Conservation (phyloP, 108 stramenopile species). For the Mayamaea pseudoterrestris region DNA sequence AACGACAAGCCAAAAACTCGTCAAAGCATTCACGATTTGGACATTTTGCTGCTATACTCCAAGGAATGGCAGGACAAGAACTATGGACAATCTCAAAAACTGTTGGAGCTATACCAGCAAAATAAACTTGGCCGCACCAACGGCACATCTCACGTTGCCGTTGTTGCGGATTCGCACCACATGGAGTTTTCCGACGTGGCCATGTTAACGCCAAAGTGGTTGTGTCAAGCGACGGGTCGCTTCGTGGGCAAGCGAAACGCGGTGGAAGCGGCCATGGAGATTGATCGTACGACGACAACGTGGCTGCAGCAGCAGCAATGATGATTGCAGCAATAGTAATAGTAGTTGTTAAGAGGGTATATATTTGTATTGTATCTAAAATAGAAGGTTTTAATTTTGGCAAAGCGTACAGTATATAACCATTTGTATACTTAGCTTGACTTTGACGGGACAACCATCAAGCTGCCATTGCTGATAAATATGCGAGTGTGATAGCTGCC, state of each 20-base stretch:
- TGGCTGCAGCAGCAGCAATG: no score
- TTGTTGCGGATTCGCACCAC: constrained; percentile 26
- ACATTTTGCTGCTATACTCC: constrained; percentile 28
- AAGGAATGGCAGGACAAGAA: constrained; percentile 22
- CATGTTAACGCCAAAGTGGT: constrained; percentile 40
- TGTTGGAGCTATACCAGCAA: constrained; percentile 19
- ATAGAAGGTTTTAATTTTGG: no score
- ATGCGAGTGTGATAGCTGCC: no score
- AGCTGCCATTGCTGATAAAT: no score
- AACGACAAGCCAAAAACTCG: constrained; percentile 13
- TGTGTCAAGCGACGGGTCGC: constrained; percentile 16
- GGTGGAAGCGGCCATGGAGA: constrained; percentile 27
- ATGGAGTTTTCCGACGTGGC: constrained; percentile 43
- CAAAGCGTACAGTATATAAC: no score
- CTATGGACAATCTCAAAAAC: constrained; percentile 18
- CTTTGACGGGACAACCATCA: no score
- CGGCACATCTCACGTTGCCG: constrained; percentile 10
- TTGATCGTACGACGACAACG: constrained; percentile 11
- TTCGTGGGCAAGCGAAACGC: constrained; percentile 34
- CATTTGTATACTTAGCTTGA: no score
- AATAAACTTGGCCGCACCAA: constrained; percentile 17
- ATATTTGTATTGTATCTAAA: no score
- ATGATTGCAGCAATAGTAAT: no score
- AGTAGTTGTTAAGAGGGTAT: no score
- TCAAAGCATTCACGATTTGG: constrained; percentile 16